These are phyloP conservation scores for Verbascum thapsus DNA, from an alignment of 257 asterid species.

Conservation along the genomic window DNA sequence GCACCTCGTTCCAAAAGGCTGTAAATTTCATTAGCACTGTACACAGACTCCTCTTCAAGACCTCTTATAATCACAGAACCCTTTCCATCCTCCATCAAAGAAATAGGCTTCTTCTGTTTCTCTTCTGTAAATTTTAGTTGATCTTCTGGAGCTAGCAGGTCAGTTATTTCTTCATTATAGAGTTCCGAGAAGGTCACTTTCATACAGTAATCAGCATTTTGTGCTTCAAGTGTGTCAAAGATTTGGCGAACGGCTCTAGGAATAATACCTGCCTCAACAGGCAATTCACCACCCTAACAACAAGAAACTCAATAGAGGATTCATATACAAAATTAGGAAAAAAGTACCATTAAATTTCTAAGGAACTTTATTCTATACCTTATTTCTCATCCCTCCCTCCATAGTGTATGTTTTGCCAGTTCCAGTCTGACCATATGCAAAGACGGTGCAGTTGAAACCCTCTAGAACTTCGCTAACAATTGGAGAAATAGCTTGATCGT, in stretches of 20 bases:
- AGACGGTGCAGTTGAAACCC: slow-evolving; percentile 82
- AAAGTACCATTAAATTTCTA: slow-evolving; percentile 3
- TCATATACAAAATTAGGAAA: not conserved
- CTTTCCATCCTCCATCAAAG: slow-evolving; percentile 84
- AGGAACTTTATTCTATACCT: slow-evolving; percentile 40
- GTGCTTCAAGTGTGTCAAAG: slow-evolving; percentile 81
- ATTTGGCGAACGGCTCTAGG: slow-evolving; percentile 87
- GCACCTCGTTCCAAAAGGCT: slow-evolving; percentile 83
- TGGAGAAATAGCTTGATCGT: slow-evolving; percentile 81
- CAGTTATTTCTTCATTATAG: slow-evolving; percentile 80
- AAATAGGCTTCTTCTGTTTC: slow-evolving; percentile 54
- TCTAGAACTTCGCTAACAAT: slow-evolving; percentile 77
- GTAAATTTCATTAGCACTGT: slow-evolving; percentile 79
- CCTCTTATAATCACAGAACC: slow-evolving; percentile 79
- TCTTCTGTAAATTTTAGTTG: slow-evolving; percentile 53
- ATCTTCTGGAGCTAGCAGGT: slow-evolving; percentile 70
- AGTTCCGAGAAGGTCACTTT: slow-evolving; percentile 86
- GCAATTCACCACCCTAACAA: slow-evolving; percentile 77
- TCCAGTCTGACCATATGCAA: slow-evolving; percentile 87
- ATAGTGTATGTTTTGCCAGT: slow-evolving; percentile 82
- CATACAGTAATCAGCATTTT: slow-evolving; percentile 76
- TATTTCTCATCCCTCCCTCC: slow-evolving; percentile 84
- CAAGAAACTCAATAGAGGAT: slow-evolving; percentile 25
- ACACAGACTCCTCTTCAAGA: slow-evolving; percentile 86
- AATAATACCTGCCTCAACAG: slow-evolving; percentile 81